A percentile compares a stretch with the other conserved stretches of the same genome.
Conservation (phyloP, 2,329 filamentous ascomycete genomes). For the Elsinoe fawcettii region DNA sequence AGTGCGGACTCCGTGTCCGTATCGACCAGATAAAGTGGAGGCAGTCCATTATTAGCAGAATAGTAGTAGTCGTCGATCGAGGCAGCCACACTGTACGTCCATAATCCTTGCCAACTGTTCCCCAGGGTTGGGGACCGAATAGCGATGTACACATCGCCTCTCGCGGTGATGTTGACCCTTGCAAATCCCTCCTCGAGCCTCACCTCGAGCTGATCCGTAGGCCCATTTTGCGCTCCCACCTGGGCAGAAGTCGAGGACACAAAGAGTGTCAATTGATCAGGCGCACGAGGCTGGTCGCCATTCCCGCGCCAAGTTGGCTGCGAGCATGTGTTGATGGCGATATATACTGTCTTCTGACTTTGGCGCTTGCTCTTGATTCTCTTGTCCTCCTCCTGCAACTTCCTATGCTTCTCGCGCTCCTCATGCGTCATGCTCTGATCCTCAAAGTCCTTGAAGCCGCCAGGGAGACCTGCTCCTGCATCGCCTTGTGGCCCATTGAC, state of each 20-base stretch:
- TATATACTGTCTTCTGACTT: slow-evolving; percentile 51
- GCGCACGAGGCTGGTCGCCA: slow-evolving; percentile 34
- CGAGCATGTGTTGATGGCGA: slow-evolving; percentile 79
- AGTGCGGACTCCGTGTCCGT: slow-evolving; percentile 73
- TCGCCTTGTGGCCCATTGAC: slow-evolving; percentile 40
- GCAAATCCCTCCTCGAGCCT: slow-evolving; percentile 63
- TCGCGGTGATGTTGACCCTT: slow-evolving; percentile 54
- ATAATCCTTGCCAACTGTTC: slow-evolving; percentile 54
- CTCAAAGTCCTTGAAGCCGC: slow-evolving; percentile 16
- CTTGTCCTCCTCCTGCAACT: slow-evolving; percentile 1
- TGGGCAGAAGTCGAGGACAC: slow-evolving; percentile 53
- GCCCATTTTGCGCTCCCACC: slow-evolving; percentile 10
- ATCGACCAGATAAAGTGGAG: slow-evolving; percentile 70
- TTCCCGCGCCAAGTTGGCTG: slow-evolving; percentile 57
- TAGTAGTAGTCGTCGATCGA: slow-evolving; percentile 77
- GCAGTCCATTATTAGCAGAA: slow-evolving; percentile 46
- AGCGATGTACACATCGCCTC: slow-evolving; percentile 65
- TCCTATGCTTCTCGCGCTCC: slow-evolving; percentile 1
- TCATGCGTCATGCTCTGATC: slow-evolving; percentile 8
- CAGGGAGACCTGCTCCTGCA: slow-evolving; percentile 26
- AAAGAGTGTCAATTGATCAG: slow-evolving; percentile 68
- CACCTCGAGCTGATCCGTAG: slow-evolving; percentile 38
- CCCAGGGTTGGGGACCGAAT: slow-evolving; percentile 63
- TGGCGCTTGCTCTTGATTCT: slow-evolving; percentile 20
- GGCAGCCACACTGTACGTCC: slow-evolving; percentile 72